Evolutionary conservation across 2,329 filamentous ascomycete genomes (phyloP).

Genomic region (Aschersonia sp.): DNA sequence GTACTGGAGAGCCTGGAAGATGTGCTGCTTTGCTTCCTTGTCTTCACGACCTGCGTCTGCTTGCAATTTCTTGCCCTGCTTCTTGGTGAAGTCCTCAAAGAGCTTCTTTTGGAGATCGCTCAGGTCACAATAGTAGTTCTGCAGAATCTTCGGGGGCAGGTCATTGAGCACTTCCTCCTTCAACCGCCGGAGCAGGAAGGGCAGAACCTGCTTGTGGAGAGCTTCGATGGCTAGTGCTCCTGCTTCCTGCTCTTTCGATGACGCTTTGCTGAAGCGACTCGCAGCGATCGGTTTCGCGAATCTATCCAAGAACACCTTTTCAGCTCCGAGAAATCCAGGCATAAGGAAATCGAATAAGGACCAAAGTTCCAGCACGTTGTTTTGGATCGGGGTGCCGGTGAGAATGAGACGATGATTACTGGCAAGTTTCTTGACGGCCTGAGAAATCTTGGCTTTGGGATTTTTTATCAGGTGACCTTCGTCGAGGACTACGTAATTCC

Average conservation of each 20-base stretch:
- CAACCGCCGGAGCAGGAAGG: slow-evolving; percentile 85
- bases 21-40: slow-evolving; percentile 92
- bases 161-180: slow-evolving; percentile 98
- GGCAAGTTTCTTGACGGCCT: slow-evolving; percentile 75
- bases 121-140: slow-evolving; percentile 98
- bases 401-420: slow-evolving; percentile 94
- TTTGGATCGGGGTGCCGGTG: slow-evolving; percentile 93
- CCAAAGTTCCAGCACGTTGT: slow-evolving; percentile 94
- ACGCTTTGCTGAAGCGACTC: slow-evolving; percentile 90
- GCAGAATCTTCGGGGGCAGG: slow-evolving; percentile 90
- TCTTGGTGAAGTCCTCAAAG: slow-evolving; percentile 92
- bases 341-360: slow-evolving; percentile 97
- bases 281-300: slow-evolving; percentile 93
- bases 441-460: slow-evolving; percentile 86
- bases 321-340: slow-evolving; percentile 91
- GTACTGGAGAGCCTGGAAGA: slow-evolving; percentile 97
- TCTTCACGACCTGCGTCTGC: slow-evolving; percentile 73
- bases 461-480: slow-evolving; percentile 99
- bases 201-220: slow-evolving; percentile 94
- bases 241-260: slow-evolving; percentile 94
- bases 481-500: slow-evolving; percentile 96
- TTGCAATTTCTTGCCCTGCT: slow-evolving; percentile 76
- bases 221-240: slow-evolving; percentile 93
- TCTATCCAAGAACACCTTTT: slow-evolving; percentile 87
- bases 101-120: slow-evolving; percentile 89